A percentile compares a stretch with the other conserved stretches of the same genome.
These are phyloP conservation scores for Skeletonema marinoi DNA, from an alignment of 108 stramenopile genomes.

Conservation along the genomic window DNA sequence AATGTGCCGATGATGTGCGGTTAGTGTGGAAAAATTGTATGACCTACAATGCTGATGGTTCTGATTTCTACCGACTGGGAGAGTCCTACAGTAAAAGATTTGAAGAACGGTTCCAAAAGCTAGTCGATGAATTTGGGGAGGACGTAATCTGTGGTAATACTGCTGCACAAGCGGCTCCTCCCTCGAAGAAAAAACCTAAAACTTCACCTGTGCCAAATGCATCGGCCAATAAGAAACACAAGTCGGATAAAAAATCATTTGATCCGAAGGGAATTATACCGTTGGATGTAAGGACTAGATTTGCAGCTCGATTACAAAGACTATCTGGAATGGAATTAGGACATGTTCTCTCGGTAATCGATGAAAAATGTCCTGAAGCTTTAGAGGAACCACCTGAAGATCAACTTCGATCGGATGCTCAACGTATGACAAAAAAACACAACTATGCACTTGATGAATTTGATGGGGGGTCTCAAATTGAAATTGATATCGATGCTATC, in stretches of 20 bases:
- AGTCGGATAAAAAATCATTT: slow-evolving; percentile 7
- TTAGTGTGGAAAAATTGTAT: slow-evolving; percentile 96
- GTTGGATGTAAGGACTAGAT: slow-evolving; percentile 79
- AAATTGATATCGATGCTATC: slow-evolving; percentile 91
- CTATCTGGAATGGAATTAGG: slow-evolving; percentile 88
- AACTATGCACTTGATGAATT: slow-evolving; percentile 41
- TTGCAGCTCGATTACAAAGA: slow-evolving; percentile 82
- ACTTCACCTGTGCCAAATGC: slow-evolving; percentile 13
- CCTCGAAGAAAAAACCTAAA: background rate
- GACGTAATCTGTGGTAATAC: slow-evolving; percentile 32
- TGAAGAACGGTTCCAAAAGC: slow-evolving; percentile 86
- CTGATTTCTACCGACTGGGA: slow-evolving; percentile 90
- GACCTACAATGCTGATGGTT: slow-evolving; percentile 94
- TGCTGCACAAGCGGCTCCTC: background rate
- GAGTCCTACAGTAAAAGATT: slow-evolving; percentile 74
- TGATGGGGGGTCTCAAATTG: slow-evolving; percentile 67
- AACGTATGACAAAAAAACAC: slow-evolving; percentile 20
- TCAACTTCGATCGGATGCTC: slow-evolving; percentile 28
- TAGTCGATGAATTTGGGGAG: slow-evolving; percentile 67
- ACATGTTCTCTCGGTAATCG: slow-evolving; percentile 78
- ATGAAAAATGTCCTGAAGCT: slow-evolving; percentile 84
- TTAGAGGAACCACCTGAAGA: slow-evolving; percentile 61
- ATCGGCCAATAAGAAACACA: slow-evolving; percentile 2
- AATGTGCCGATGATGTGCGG: slow-evolving; percentile 90
- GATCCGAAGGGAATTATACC: slow-evolving; percentile 33